Evolutionary conservation across 495 filamentous ascomycete genomes (phyloP).

Genomic region (Daldinia bambusicola): DNA sequence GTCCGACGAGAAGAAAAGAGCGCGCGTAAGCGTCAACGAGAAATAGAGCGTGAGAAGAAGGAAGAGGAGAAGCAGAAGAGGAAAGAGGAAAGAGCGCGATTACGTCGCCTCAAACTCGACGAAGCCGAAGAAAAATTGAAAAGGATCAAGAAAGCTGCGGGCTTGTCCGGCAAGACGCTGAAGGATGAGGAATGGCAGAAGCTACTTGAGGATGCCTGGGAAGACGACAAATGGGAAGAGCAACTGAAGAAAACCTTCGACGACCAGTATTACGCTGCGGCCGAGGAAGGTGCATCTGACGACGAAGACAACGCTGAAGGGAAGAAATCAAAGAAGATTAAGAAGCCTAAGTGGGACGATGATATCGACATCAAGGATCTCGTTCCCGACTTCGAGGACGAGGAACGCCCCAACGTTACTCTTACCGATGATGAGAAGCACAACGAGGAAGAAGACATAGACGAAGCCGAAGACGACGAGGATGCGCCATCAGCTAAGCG

Average conservation of each 20-base stretch:
- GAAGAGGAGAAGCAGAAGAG: slow-evolving; percentile 80
- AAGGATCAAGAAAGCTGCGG: slow-evolving; percentile 87
- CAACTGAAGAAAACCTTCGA: slow-evolving; percentile 90
- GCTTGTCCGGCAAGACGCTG: slow-evolving; percentile 72
- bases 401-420: slow-evolving; percentile 61
- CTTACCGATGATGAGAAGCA: slow-evolving; percentile 59
- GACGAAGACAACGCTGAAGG: slow-evolving; percentile 50
- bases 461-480: slow-evolving; percentile 54
- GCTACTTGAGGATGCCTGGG: slow-evolving; percentile 86
- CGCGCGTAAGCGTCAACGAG: slow-evolving; percentile 77
- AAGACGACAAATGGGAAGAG: slow-evolving; percentile 84
- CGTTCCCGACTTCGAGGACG: slow-evolving; percentile 82
- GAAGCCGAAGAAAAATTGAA: slow-evolving; percentile 84
- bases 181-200: slow-evolving; percentile 81
- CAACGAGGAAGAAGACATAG: slow-evolving; percentile 45
- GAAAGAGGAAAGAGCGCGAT: slow-evolving; percentile 81
- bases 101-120: slow-evolving; percentile 87
- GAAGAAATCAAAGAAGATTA: slow-evolving; percentile 60
- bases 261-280: slow-evolving; percentile 84
- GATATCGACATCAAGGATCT: slow-evolving; percentile 97
- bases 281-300: slow-evolving; percentile 62
- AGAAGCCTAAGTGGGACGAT: slow-evolving; percentile 96
- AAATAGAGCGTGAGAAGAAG: slow-evolving; percentile 77
- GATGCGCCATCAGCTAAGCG: slow-evolving; percentile 59
- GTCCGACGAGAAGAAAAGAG: slow-evolving; percentile 85